Evolutionary conservation across 202 grass and related monocot genomes (phyloP).

Genomic region (Panicum virgatum): DNA sequence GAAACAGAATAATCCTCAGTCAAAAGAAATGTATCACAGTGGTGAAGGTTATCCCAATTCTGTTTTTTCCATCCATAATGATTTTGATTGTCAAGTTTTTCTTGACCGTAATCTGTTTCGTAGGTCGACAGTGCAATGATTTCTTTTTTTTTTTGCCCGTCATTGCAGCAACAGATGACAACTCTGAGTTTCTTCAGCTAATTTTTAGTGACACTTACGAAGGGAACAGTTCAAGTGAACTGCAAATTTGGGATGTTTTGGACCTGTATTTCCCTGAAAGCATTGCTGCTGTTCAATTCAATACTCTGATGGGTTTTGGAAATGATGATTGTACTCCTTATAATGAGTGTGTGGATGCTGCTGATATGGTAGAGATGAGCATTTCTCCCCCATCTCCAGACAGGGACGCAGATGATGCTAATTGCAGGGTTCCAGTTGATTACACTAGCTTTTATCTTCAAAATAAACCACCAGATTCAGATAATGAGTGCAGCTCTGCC

Average conservation of each 20-base stretch:
- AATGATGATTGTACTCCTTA: constrained; percentile 37
- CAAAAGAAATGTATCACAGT: constrained; percentile 34
- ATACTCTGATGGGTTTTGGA: constrained; percentile 47
- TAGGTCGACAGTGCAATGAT: background rate
- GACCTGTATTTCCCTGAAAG: constrained; percentile 51
- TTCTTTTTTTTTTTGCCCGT: background rate
- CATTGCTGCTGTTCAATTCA: constrained; percentile 49
- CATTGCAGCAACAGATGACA: constrained; percentile 38
- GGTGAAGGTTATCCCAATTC: constrained; percentile 38
- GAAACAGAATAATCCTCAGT: constrained; percentile 28
- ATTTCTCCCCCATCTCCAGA: constrained; percentile 36
- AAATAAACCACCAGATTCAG: constrained; percentile 12
- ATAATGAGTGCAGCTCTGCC: constrained; percentile 20
- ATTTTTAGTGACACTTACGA: constrained; percentile 20
- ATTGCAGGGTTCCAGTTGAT: constrained; percentile 30
- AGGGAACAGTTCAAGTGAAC: constrained; percentile 36
- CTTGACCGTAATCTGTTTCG: background rate
- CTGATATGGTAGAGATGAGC: constrained; percentile 35
- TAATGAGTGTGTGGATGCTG: constrained; percentile 13
- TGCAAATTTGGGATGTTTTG: constrained; percentile 47
- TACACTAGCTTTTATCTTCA: constrained; percentile 45
- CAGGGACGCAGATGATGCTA: background rate
- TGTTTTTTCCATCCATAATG: background rate
- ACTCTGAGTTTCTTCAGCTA: constrained; percentile 40
- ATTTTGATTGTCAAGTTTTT: background rate